Conservation (phyloP, 2,329 filamentous ascomycete species). For the Aspergillus pseudoterreus region DNA sequence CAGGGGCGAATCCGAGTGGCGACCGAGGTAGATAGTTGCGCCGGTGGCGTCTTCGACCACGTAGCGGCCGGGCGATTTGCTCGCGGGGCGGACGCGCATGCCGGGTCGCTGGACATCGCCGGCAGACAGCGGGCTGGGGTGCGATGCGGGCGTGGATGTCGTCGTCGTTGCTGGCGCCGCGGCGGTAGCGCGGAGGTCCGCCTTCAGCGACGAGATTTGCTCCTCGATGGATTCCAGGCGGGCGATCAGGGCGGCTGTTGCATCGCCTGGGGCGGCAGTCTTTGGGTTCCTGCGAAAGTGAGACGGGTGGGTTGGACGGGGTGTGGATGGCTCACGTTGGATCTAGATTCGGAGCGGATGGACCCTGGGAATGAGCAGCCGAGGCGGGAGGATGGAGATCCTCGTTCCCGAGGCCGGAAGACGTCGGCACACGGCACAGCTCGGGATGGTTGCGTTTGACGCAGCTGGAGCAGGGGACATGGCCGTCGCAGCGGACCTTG, state of each 20-base stretch:
- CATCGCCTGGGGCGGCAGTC: not conserved
- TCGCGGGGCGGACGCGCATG: not conserved
- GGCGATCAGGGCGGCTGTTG: conserved; percentile 1
- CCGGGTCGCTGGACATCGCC: not conserved
- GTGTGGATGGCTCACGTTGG: too few species aligned
- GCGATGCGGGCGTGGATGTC: not conserved
- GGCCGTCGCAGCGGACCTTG: conserved; percentile 19
- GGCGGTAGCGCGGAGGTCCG: conserved; percentile 12
- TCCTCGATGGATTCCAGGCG: conserved; percentile 18
- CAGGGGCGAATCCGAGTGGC: conserved; percentile 17
- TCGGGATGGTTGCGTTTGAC: conserved; percentile 17
- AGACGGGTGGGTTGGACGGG: too few species aligned
- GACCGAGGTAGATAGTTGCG: conserved; percentile 20
- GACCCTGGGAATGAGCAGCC: too few species aligned
- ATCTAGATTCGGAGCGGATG: not conserved
- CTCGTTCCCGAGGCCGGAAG: conserved; percentile 1
- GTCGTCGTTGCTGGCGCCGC: not conserved
- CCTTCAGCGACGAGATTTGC: conserved; percentile 19
- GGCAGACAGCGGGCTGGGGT: not conserved
- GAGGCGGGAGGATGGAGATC: not conserved
- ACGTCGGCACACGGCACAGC: conserved; percentile 15
- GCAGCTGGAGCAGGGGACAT: conserved; percentile 16
- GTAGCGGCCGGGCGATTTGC: conserved; percentile 15
- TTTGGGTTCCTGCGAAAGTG: not conserved
- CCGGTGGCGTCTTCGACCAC: conserved; percentile 21